These are phyloP conservation scores for Globisporangium heterothallicum DNA, from an alignment of 352 stramenopile species.

Conservation along the genomic window DNA sequence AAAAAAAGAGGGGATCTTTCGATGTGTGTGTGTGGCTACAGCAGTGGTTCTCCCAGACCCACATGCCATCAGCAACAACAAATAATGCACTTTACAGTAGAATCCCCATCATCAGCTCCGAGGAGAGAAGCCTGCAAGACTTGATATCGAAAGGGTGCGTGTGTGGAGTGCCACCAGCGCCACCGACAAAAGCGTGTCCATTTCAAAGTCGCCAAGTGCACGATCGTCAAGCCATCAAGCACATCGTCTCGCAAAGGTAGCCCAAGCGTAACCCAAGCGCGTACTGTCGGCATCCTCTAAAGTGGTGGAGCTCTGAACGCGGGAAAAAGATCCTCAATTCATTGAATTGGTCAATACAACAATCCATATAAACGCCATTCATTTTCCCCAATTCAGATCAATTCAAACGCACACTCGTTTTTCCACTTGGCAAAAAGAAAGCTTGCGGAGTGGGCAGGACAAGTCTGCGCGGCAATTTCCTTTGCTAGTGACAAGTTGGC, in stretches of 20 bases:
- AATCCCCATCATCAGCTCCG: too few species aligned
- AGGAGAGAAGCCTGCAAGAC: conserved; percentile 10
- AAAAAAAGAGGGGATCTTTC: background rate
- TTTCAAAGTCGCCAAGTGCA: too few species aligned
- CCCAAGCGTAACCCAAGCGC: background rate
- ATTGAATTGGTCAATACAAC: conserved; percentile 62
- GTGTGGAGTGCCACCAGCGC: too few species aligned
- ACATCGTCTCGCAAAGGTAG: background rate
- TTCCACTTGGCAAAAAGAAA: too few species aligned
- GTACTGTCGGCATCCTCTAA: background rate
- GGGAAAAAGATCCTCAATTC: conserved; percentile 23
- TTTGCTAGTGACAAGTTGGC: too few species aligned
- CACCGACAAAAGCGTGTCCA: too few species aligned
- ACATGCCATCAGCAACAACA: too few species aligned
- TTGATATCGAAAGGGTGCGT: conserved; percentile 14
- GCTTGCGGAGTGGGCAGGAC: background rate
- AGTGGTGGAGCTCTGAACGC: background rate
- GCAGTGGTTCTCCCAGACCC: too few species aligned
- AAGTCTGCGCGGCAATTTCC: conserved; percentile 1
- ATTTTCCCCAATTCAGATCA: conserved; percentile 16
- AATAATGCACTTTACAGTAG: too few species aligned
- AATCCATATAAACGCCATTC: conserved; percentile 25
- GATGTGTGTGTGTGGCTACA: too few species aligned
- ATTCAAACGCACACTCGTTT: background rate
- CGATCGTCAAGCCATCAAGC: too few species aligned